phyloP scores from a whole-genome alignment of 352 stramenopile species.

The Pythium guiyangense region DNA sequence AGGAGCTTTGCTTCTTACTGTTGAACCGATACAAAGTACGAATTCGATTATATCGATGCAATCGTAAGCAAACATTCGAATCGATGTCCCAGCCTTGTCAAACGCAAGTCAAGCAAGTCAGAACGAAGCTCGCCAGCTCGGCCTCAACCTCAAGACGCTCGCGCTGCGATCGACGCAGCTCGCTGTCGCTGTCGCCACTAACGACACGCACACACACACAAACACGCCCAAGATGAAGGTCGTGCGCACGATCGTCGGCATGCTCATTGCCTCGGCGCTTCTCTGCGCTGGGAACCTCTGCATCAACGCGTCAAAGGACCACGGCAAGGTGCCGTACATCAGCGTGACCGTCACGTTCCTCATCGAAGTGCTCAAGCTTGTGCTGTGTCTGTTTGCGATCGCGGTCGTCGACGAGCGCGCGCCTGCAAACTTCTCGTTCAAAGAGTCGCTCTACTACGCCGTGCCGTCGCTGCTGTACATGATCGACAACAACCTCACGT shows the following conservation, averaged over 20 bases:
- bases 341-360: constrained; percentile 83
- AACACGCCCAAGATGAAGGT: constrained; percentile 46
- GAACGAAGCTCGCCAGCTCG: no score
- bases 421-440: constrained; percentile 39
- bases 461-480: constrained; percentile 82
- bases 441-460: constrained; percentile 69
- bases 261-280: constrained; percentile 61
- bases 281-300: constrained; percentile 79
- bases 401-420: constrained; percentile 29
- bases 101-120: no score
- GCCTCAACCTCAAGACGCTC: no score
- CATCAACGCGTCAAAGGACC: constrained; percentile 80
- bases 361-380: constrained; percentile 81
- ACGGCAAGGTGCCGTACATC: constrained; percentile 75
- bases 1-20: no score
- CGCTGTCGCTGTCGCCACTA: neutral
- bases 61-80: no score
- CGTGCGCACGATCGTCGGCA: constrained; percentile 46
- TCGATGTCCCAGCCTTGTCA: no score
- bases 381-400: constrained; percentile 40
- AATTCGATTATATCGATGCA: no score
- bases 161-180: no score
- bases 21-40: no score
- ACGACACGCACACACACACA: neutral
- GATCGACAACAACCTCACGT: constrained; percentile 88